These are phyloP conservation scores for Nothophaeocryptopus gaeumannii DNA, from an alignment of 2,329 filamentous ascomycete genomes.

Conservation along the genomic window DNA sequence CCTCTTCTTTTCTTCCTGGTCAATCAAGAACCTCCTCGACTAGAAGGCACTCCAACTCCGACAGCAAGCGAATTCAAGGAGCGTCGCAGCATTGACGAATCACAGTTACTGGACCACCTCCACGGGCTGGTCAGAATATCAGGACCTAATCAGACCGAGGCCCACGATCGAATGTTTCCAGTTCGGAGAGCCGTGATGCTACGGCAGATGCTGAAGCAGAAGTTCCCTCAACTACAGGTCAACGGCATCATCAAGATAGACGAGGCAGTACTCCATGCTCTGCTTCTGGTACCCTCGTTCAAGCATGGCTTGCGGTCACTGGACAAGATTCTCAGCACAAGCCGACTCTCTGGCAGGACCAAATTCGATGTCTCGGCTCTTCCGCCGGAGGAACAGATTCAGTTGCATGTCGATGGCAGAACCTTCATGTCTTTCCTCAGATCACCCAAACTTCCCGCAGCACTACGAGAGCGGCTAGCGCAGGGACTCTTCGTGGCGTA, in stretches of 20 bases:
- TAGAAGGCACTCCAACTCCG: conserved; percentile 29
- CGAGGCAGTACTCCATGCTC: conserved; percentile 35
- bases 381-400: conserved; percentile 37
- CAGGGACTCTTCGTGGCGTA: conserved; percentile 36
- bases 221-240: conserved; percentile 32
- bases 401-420: conserved; percentile 35
- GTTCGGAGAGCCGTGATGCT: conserved; percentile 36
- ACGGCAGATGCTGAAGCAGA: conserved; percentile 32
- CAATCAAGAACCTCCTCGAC: conserved; percentile 28
- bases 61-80: conserved; percentile 24
- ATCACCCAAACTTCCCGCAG: conserved; percentile 32
- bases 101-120: conserved; percentile 31
- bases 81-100: conserved; percentile 25
- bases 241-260: conserved; percentile 34
- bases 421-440: conserved; percentile 36
- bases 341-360: conserved; percentile 30
- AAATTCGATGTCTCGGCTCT: conserved; percentile 36
- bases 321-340: conserved; percentile 36
- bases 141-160: conserved; percentile 31
- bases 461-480: conserved; percentile 34
- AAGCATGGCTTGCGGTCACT: conserved; percentile 36
- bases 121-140: conserved; percentile 33
- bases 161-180: conserved; percentile 31
- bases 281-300: conserved; percentile 35
- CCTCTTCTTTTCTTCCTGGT: conserved; percentile 35